Evolutionary conservation across 345 rosid genomes (phyloP).

Genomic region (Camelina neglecta): DNA sequence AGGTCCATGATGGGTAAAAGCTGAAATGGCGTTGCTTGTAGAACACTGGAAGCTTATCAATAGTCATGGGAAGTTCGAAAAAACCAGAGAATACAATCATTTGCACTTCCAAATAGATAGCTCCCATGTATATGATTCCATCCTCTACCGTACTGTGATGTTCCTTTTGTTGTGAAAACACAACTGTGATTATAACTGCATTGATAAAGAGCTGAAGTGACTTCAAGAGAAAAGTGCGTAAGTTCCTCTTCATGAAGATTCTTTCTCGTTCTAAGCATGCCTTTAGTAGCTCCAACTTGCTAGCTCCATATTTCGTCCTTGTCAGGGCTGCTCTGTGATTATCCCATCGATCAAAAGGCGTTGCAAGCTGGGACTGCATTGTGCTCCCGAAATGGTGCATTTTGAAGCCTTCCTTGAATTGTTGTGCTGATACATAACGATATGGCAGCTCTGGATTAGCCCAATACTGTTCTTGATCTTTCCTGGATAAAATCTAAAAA

Average conservation of each 20-base stretch:
- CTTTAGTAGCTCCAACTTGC: constrained; percentile 56
- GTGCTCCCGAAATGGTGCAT: constrained; percentile 49
- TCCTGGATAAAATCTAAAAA: constrained; percentile 68
- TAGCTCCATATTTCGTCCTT: constrained; percentile 54
- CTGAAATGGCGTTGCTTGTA: constrained; percentile 69
- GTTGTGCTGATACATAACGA: constrained; percentile 51
- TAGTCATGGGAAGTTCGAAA: constrained; percentile 68
- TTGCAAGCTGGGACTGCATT: constrained; percentile 50
- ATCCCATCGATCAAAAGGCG: constrained; percentile 54
- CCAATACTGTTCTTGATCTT: constrained; percentile 80
- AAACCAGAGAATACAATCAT: constrained; percentile 59
- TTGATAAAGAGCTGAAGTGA: constrained; percentile 41
- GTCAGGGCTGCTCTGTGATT: constrained; percentile 69
- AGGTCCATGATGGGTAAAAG: constrained; percentile 76
- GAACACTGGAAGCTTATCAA: constrained; percentile 76
- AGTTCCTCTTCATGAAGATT: constrained; percentile 69
- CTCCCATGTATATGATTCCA: constrained; percentile 58
- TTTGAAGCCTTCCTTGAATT: constrained; percentile 64
- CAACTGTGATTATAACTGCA: constrained; percentile 10
- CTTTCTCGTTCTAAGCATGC: constrained; percentile 60
- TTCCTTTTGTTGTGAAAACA: constrained; percentile 33
- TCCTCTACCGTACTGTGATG: constrained; percentile 36
- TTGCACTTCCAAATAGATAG: constrained; percentile 54
- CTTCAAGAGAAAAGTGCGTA: constrained; percentile 60
- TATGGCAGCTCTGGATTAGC: constrained; percentile 53